Percentiles rank a stretch among this genome's conserved stretches.
Evolutionary conservation across 176 grass and related monocot species (phyloP).

Genomic region (Pharus latifolius): DNA sequence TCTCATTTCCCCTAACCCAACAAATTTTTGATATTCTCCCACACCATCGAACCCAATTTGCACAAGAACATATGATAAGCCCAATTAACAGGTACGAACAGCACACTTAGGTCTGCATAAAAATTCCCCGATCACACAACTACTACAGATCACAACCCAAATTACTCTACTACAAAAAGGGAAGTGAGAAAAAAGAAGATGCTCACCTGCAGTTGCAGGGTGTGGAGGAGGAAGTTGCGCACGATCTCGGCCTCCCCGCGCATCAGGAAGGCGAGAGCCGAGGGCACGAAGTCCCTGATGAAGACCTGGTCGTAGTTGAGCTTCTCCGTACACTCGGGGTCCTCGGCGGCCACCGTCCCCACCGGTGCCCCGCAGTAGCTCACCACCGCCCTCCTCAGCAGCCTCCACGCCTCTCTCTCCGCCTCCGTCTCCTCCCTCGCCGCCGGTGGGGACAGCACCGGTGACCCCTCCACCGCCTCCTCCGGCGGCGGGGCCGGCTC

Average conservation of each 20-base stretch:
- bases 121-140: no score
- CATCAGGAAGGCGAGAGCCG: constrained; percentile 88
- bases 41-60: no score
- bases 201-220: constrained; percentile 88
- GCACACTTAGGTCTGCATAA: no score
- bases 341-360: constrained; percentile 79
- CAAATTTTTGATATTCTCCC: no score
- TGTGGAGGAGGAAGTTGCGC: constrained; percentile 93
- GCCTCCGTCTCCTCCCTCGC: constrained; percentile 51
- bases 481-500: not conserved
- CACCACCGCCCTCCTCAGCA: constrained; percentile 71
- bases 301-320: constrained; percentile 99
- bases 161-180: no score
- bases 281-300: constrained; percentile 94
- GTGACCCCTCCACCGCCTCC: not conserved
- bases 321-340: constrained; percentile 48
- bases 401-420: constrained; percentile 81
- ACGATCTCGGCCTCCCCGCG: constrained; percentile 97
- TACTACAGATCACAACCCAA: no score
- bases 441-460: not conserved
- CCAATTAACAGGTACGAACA: no score
- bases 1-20: no score
- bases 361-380: constrained; percentile 75
- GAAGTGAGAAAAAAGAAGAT: not conserved
- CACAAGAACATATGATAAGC: no score